Base-by-base conservation (phyloP, 371 early-diverging fungal species). In the Fennellomyces sp. region DNA sequence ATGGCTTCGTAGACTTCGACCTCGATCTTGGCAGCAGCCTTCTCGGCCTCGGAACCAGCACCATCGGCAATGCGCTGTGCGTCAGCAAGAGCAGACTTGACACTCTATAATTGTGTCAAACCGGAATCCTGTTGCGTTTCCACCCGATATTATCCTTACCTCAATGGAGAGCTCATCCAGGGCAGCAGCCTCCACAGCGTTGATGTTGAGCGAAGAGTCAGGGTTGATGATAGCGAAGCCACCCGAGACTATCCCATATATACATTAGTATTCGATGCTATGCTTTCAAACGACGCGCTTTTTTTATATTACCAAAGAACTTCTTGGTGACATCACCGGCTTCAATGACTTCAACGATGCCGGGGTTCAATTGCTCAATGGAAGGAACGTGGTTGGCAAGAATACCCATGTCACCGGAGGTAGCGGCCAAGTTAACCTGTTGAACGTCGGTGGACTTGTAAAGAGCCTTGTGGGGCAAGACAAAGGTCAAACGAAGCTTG, bases 381-480 rank as follows among this genome's bases (percentile, higher is more conserved):
- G 92, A 88, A 28, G 98, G 96, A 61, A 98, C 96, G 88, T 98
- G 99, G 84, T 93, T 91, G 71, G 97, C 96, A 50, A 98, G 89
- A 67, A 98, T 91, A 95, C 98, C 99, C 93, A 98, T 93, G 75
- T 95, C 96, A 65, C 99, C 99, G 52, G 94, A 91, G 45, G 92
- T 88, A 27, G 96, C 91, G 50, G 96, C 84, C 75, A 97, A 76
- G 85, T 98, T 97, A 70, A 98, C 96, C 78, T 96, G 97, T 55
- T 89, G 87, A 58, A 94, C 96, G 69, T 88, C 87, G 56, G 73
- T 66, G 63, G 85, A 85, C 75, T 89, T 88, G 81, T 91, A 84
- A 52, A 96, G 65, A 58, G 91, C 68, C 89, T 94, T 88, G 86
- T 97, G 96, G 47, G 97, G 97, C 45, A 91, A 83, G 59, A 85